phyloP scores from a whole-genome alignment of 1,284 basidiomycete genomes.

The Cutaneotrichosporon daszewskae region DNA sequence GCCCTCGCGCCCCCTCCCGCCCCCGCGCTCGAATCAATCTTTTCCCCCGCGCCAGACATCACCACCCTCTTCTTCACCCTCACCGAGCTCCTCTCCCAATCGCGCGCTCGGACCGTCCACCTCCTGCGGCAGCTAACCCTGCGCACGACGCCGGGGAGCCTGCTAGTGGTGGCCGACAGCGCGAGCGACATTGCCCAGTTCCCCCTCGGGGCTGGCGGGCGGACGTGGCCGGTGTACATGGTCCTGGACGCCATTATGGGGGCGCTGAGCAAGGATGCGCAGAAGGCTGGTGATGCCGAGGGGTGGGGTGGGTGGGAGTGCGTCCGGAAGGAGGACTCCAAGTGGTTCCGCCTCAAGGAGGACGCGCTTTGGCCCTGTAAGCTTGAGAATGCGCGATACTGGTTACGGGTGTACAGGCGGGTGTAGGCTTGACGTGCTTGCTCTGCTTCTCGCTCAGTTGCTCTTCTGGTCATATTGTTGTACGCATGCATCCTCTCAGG shows the following conservation, averaged over 20 bases:
- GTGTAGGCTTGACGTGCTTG: too few species aligned
- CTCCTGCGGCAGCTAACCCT: slow-evolving; percentile 40
- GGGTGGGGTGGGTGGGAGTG: slow-evolving; percentile 29
- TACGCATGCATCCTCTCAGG: too few species aligned
- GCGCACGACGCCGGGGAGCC: slow-evolving; percentile 37
- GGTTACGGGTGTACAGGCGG: slow-evolving; percentile 43
- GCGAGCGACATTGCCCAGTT: slow-evolving; percentile 45
- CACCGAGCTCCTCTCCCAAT: slow-evolving; percentile 48
- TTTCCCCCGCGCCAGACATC: slow-evolving; percentile 23
- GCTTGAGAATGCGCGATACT: slow-evolving; percentile 49
- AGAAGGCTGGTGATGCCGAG: too few species aligned
- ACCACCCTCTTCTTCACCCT: slow-evolving; percentile 50
- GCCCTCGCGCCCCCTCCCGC: neutral
- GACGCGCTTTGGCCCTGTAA: slow-evolving; percentile 44
- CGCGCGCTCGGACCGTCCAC: slow-evolving; percentile 42
- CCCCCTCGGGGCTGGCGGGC: slow-evolving; percentile 27
- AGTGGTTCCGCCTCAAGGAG: slow-evolving; percentile 45
- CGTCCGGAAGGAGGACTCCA: slow-evolving; percentile 36
- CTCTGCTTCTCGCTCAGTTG: too few species aligned
- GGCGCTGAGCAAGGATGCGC: slow-evolving; percentile 8
- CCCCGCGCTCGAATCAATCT: slow-evolving; percentile 3
- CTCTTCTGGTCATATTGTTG: too few species aligned
- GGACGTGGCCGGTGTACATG: slow-evolving; percentile 43
- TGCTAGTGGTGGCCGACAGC: slow-evolving; percentile 47
- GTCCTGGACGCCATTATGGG: slow-evolving; percentile 34